Base-by-base conservation (phyloP, 2,329 filamentous ascomycete species). In the Xylariales sp. region DNA sequence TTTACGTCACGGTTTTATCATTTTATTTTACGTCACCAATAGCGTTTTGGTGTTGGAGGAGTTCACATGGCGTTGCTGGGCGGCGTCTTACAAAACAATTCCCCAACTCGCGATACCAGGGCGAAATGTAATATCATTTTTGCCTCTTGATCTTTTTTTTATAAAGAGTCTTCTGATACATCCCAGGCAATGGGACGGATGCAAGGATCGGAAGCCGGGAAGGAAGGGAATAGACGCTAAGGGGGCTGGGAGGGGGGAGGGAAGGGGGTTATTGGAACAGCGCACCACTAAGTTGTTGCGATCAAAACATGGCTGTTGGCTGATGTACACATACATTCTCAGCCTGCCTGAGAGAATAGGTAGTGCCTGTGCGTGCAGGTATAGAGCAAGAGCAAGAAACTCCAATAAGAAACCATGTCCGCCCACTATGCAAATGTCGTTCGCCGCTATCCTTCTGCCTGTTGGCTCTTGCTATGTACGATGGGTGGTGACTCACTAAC, bases 21-120 rank as follows among this genome's bases (percentile, higher is more conserved):
- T 55, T 59, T 66, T 54, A 41, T 69, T 48, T n/a, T 50, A n/a
- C 50, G 48, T 66, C 66, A 48, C 63, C 30, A 55, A 62, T 46
- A 71, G 64, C 62, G 68, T 55, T 67, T 56, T 32, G 65, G 64
- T 66, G 57, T 67, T 62, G 69, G 64, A 71, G 70, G 69, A 69
- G 61, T 69, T 65, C 54, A 61, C 54, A 67, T 41, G 71, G 69
- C 71, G 71, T 72, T 72, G 71, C 69, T 71, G 71, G 69, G 60
- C 69, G 71, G 71, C 71, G 71, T 71, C 69, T 60, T 64, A 45
- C 62, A 67, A 69, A 62, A 57, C 52, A 50, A 49, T 69, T 64
- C 46, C 63, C 60, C 63, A 61, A 60, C 64, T 66, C 64, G 43
- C 69, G 69, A 70, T 72, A 71, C 70, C 70, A 72, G 32, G 66